Percentiles rank a stretch among this genome's conserved stretches.
Evolutionary conservation across 148 eudicot species (phyloP).

Genomic region (Persicaria maculosa): DNA sequence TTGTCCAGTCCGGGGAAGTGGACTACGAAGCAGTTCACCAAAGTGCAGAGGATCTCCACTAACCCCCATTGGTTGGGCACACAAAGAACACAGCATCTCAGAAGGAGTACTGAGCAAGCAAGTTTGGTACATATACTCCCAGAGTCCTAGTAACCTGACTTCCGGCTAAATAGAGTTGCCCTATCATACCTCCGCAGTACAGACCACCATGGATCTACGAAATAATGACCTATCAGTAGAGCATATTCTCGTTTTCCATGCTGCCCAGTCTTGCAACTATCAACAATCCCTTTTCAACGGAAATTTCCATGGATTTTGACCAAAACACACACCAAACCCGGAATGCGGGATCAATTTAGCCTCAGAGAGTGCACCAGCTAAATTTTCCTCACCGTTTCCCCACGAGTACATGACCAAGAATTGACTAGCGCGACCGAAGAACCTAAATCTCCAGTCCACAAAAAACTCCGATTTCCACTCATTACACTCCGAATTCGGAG

Average conservation of each 20-base stretch:
- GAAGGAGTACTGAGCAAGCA: neutral
- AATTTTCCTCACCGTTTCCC: neutral
- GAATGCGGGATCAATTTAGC: neutral
- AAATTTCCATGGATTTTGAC: neutral
- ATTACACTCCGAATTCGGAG: neutral
- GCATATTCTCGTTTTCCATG: no score
- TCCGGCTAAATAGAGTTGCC: neutral
- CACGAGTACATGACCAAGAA: neutral
- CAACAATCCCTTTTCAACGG: neutral
- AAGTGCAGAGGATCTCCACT: no score
- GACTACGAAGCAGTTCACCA: no score
- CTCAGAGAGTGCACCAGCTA: neutral
- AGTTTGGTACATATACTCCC: neutral
- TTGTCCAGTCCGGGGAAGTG: no score
- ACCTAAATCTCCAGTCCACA: conserved; percentile 1
- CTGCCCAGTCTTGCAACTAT: neutral
- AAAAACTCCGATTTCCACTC: neutral
- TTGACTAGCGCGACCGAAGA: neutral
- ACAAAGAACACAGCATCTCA: no score
- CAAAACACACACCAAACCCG: neutral
- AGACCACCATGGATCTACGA: neutral
- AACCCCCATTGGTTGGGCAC: no score
- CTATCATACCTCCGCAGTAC: neutral
- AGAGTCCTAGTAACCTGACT: neutral
- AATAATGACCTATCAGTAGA: neutral